Evolutionary conservation across 371 early-diverging fungal species (phyloP).

Genomic region (Capillidium rhysosporum): DNA sequence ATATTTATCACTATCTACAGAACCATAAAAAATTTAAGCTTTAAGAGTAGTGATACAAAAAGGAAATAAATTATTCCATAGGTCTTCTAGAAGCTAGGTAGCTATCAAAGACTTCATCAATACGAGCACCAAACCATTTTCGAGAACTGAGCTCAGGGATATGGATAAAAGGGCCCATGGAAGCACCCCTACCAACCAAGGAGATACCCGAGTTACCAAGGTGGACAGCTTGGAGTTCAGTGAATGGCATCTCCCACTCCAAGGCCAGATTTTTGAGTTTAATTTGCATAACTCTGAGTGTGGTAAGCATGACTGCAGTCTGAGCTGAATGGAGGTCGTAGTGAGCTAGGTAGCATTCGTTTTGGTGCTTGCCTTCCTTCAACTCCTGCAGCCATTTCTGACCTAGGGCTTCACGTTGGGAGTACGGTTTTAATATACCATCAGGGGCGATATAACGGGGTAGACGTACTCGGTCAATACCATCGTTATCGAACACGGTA

Average conservation of each 20-base stretch:
- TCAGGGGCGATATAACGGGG: conserved; percentile 78
- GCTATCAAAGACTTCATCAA: conserved; percentile 2
- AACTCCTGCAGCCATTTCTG: conserved; percentile 76
- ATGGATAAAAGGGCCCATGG: not conserved
- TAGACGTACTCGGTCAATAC: conserved; percentile 51
- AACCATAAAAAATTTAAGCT: too few relatives aligned
- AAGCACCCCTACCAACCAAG: not conserved
- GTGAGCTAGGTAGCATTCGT: conserved; percentile 80
- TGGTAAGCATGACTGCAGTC: conserved; percentile 1
- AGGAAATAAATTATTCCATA: conserved; percentile 1
- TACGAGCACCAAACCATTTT: not conserved
- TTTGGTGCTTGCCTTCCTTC: conserved; percentile 53
- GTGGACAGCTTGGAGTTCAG: conserved; percentile 1
- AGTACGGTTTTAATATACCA: conserved; percentile 54
- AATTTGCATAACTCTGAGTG: not conserved
- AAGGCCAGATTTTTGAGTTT: not conserved
- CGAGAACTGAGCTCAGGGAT: not conserved
- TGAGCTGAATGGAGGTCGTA: conserved; percentile 5
- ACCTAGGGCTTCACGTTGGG: conserved; percentile 67
- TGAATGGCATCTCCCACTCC: conserved; percentile 6
- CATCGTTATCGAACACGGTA: conserved; percentile 55
- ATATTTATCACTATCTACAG: too few relatives aligned
- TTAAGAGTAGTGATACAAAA: too few relatives aligned
- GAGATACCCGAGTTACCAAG: not conserved
- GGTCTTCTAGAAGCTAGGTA: not conserved